These are phyloP conservation scores for Chaetomidium leptoderma DNA, from an alignment of 495 filamentous ascomycete genomes.

Conservation along the genomic window DNA sequence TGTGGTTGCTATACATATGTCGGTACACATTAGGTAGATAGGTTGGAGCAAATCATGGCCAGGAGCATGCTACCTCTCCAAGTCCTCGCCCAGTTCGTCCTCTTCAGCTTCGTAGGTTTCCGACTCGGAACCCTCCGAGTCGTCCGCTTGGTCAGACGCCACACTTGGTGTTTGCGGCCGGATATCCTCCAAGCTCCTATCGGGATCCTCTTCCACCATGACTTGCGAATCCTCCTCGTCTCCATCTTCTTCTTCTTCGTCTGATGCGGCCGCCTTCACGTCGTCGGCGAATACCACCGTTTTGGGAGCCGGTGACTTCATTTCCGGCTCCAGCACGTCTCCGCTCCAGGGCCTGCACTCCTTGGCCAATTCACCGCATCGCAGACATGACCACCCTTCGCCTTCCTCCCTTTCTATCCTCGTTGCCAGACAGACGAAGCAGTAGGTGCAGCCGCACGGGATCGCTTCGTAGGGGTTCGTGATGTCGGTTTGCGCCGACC, in stretches of 20 bases:
- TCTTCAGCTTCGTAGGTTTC: slow-evolving; percentile 47
- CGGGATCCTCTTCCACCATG: slow-evolving; percentile 12
- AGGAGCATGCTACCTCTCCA: slow-evolving; percentile 27
- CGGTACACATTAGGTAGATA: not conserved
- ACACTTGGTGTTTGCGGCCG: slow-evolving; percentile 10
- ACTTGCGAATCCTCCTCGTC: slow-evolving; percentile 12
- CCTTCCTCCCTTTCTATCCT: slow-evolving; percentile 89
- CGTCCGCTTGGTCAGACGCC: slow-evolving; percentile 17
- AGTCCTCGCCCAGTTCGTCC: slow-evolving; percentile 37
- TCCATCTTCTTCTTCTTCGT: not conserved
- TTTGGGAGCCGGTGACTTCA: slow-evolving; percentile 53
- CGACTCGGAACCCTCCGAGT: slow-evolving; percentile 33
- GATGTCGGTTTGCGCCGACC: slow-evolving; percentile 87
- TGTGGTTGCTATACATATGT: not conserved
- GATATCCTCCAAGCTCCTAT: slow-evolving; percentile 12
- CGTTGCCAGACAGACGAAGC: slow-evolving; percentile 93
- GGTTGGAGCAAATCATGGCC: too few relatives aligned
- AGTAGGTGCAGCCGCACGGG: slow-evolving; percentile 90
- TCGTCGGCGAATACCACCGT: slow-evolving; percentile 68
- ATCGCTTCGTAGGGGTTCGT: slow-evolving; percentile 94
- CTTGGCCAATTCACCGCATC: slow-evolving; percentile 80
- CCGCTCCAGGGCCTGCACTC: slow-evolving; percentile 92
- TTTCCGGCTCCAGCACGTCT: slow-evolving; percentile 65
- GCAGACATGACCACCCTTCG: slow-evolving; percentile 91
- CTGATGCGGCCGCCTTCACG: slow-evolving; percentile 27